These are phyloP conservation scores for Ajuga chamaepitys DNA, from an alignment of 257 asterid species.

Conservation along the genomic window DNA sequence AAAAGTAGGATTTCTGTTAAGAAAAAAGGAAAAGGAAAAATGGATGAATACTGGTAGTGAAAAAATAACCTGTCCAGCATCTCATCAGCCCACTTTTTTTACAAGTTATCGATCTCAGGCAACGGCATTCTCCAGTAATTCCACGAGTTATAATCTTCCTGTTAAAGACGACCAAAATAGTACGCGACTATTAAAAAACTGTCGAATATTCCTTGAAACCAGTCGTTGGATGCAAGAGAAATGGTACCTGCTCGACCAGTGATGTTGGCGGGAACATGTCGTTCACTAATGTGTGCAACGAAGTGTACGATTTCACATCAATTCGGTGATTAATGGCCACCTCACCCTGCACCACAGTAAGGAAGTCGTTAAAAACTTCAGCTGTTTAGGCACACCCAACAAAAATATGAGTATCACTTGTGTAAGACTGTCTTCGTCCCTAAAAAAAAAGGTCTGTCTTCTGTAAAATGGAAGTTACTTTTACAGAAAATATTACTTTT, in stretches of 20 bases:
- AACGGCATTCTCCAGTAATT: constrained; percentile 89
- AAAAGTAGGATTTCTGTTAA: constrained; percentile 5
- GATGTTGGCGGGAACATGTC: constrained; percentile 99
- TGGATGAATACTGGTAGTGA: constrained; percentile 25
- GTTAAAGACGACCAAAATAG: constrained; percentile 10
- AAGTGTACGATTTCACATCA: constrained; percentile 91
- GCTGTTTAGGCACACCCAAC: too few species aligned
- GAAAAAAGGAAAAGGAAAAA: background rate
- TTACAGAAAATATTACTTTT: too few species aligned
- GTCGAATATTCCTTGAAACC: background rate
- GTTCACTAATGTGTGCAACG: constrained; percentile 81
- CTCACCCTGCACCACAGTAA: constrained; percentile 67
- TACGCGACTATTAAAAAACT: background rate
- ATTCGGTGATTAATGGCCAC: constrained; percentile 89
- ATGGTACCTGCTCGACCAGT: constrained; percentile 81
- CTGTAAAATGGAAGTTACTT: too few species aligned
- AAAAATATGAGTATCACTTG: too few species aligned
- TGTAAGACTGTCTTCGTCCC: too few species aligned
- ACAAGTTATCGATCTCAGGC: constrained; percentile 50
- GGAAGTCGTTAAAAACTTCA: background rate
- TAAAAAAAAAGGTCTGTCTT: too few species aligned
- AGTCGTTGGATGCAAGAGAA: background rate
- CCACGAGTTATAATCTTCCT: constrained; percentile 89
- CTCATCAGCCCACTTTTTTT: constrained; percentile 23
- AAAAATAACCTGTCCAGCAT: constrained; percentile 29